Evolutionary conservation across 768 basidiomycete species (phyloP).

Genomic region (Boletus rex-veris): DNA sequence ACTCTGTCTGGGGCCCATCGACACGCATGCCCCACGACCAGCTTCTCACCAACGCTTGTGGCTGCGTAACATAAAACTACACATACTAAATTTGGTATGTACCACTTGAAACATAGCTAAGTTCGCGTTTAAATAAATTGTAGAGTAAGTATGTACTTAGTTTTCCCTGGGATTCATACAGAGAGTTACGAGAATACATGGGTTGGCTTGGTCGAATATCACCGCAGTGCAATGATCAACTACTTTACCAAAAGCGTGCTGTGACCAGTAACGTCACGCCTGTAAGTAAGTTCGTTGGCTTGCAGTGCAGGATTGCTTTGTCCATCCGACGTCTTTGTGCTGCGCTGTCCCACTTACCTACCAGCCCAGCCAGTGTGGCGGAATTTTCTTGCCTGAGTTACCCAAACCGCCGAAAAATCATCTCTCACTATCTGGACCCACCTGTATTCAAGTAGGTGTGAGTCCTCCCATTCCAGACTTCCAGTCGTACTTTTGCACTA

Average conservation of each 20-base stretch:
- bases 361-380: slow-evolving; percentile 1
- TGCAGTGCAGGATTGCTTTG: slow-evolving; percentile 27
- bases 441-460: slow-evolving; percentile 15
- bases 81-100: slow-evolving; percentile 28
- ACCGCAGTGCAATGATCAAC: slow-evolving; percentile 28
- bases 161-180: not conserved
- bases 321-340: slow-evolving; percentile 19
- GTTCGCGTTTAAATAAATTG: too few species aligned
- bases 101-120: not conserved
- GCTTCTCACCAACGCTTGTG: too few species aligned
- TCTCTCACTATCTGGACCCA: slow-evolving; percentile 1
- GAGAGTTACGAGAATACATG: not conserved
- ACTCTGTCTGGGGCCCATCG: too few species aligned
- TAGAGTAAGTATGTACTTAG: too few species aligned
- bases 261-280: slow-evolving; percentile 37
- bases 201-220: slow-evolving; percentile 11
- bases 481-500: slow-evolving; percentile 5
- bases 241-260: slow-evolving; percentile 30
- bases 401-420: slow-evolving; percentile 9
- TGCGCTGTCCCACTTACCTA: slow-evolving; percentile 9
- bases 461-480: not conserved
- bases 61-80: slow-evolving; percentile 15
- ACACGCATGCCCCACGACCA: too few species aligned
- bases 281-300: slow-evolving; percentile 36
- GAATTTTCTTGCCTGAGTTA: slow-evolving; percentile 12